Conservation (phyloP, 2,329 filamentous ascomycete genomes). For the Teratosphaeria viscida region DNA sequence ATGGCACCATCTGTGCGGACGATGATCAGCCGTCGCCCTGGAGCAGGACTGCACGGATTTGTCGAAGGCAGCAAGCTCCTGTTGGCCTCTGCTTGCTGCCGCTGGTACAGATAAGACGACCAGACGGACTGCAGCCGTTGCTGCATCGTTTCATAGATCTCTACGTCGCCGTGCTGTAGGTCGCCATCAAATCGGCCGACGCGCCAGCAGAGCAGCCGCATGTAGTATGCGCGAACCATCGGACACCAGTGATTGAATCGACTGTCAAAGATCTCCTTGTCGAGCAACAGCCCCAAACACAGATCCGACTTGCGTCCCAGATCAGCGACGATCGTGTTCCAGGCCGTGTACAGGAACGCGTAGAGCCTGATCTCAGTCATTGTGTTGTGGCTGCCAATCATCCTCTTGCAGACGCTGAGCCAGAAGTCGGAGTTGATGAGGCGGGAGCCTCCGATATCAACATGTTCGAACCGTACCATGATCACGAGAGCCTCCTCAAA, state of each 20-base stretch:
- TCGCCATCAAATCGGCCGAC: slow-evolving; percentile 66
- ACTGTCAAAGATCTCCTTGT: slow-evolving; percentile 63
- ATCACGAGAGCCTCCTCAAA: slow-evolving; percentile 70
- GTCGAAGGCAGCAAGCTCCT: slow-evolving; percentile 56
- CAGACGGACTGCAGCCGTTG: slow-evolving; percentile 61
- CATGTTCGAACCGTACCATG: slow-evolving; percentile 49
- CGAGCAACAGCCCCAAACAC: slow-evolving; percentile 65
- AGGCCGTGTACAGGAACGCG: slow-evolving; percentile 69
- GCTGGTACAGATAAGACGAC: slow-evolving; percentile 69
- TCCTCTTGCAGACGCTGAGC: slow-evolving; percentile 67
- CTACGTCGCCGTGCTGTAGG: slow-evolving; percentile 32
- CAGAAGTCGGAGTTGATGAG: slow-evolving; percentile 70
- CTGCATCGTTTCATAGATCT: slow-evolving; percentile 57
- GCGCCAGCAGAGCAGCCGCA: slow-evolving; percentile 83
- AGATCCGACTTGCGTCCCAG: slow-evolving; percentile 57
- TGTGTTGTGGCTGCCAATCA: slow-evolving; percentile 74
- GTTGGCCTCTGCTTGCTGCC: slow-evolving; percentile 52
- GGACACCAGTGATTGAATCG: slow-evolving; percentile 93
- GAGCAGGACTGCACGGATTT: slow-evolving; percentile 72
- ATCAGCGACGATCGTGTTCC: slow-evolving; percentile 60
- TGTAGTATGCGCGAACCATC: slow-evolving; percentile 88
- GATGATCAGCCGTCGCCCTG: slow-evolving; percentile 77
- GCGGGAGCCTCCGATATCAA: slow-evolving; percentile 27
- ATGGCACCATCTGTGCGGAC: slow-evolving; percentile 65
- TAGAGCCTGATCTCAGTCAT: slow-evolving; percentile 81